Conservation (phyloP, 306 rosid genomes). For the Carpinus viminea region DNA sequence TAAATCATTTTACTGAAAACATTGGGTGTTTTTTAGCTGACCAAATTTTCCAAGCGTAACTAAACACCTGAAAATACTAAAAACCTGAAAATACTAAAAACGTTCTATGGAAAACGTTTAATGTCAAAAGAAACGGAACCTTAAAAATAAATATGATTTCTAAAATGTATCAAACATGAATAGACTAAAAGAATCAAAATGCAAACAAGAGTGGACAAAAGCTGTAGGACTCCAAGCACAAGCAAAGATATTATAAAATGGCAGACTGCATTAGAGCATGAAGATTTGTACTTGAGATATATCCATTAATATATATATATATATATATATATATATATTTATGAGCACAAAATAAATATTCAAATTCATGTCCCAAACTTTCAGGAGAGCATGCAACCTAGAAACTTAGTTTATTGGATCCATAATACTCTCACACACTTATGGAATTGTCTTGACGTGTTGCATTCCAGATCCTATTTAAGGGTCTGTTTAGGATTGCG, state of each 20-base stretch:
- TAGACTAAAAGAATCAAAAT: not conserved
- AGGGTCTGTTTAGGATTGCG: too few species aligned
- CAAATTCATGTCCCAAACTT: not conserved
- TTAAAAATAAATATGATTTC: not conserved
- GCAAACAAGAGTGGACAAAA: not conserved
- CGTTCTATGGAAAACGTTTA: too few species aligned
- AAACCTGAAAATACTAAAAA: too few species aligned
- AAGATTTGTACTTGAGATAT: not conserved
- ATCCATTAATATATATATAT: not conserved
- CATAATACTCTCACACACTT: not conserved
- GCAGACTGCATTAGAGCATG: not conserved
- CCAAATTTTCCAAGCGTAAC: too few species aligned
- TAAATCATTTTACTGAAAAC: too few species aligned
- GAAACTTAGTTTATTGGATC: not conserved
- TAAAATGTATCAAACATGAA: not conserved
- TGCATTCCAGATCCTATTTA: not conserved
- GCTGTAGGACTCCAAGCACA: not conserved
- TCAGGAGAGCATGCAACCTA: constrained; percentile 2
- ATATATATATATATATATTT: not conserved
- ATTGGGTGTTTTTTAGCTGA: too few species aligned
- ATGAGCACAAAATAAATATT: not conserved
- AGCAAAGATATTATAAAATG: not conserved
- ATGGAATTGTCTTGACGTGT: not conserved
- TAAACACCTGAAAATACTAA: too few species aligned
- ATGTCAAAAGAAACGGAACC: too few species aligned